Conservation (phyloP, 1,284 basidiomycete genomes). For the Pisolithus thermaeus region DNA sequence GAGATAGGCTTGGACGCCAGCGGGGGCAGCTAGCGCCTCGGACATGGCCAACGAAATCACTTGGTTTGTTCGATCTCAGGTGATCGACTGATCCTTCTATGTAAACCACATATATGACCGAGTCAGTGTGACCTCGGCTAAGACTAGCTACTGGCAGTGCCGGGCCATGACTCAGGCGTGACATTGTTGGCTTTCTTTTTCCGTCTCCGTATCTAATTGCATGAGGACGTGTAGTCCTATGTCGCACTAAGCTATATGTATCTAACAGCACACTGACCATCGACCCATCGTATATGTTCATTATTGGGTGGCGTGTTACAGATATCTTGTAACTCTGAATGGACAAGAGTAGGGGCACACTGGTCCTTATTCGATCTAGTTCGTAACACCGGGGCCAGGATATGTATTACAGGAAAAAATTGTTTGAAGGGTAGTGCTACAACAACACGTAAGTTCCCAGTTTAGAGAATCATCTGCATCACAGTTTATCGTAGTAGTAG, state of each 20-base stretch:
- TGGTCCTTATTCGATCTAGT: background rate
- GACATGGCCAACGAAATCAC: background rate
- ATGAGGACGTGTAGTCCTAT: no score
- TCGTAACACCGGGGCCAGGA: constrained; percentile 2
- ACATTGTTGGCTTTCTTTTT: no score
- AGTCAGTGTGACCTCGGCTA: background rate
- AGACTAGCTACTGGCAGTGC: background rate
- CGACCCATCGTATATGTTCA: no score
- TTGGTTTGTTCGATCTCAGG: background rate
- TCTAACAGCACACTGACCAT: no score
- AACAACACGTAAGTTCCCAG: constrained; percentile 15
- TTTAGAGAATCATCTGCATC: constrained; percentile 14
- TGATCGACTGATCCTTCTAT: background rate
- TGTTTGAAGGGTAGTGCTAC: constrained; percentile 7
- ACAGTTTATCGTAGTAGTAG: constrained; percentile 88
- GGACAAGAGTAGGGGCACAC: no score
- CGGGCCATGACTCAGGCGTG: no score
- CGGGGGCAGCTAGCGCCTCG: constrained; percentile 25
- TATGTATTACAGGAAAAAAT: constrained; percentile 2
- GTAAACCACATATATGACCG: background rate
- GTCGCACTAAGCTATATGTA: no score
- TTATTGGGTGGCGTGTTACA: no score
- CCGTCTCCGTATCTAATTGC: no score
- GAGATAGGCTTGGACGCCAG: constrained; percentile 36
- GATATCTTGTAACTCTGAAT: no score